phyloP scores from a whole-genome alignment of 495 filamentous ascomycete species.

The Glonium stellatum region DNA sequence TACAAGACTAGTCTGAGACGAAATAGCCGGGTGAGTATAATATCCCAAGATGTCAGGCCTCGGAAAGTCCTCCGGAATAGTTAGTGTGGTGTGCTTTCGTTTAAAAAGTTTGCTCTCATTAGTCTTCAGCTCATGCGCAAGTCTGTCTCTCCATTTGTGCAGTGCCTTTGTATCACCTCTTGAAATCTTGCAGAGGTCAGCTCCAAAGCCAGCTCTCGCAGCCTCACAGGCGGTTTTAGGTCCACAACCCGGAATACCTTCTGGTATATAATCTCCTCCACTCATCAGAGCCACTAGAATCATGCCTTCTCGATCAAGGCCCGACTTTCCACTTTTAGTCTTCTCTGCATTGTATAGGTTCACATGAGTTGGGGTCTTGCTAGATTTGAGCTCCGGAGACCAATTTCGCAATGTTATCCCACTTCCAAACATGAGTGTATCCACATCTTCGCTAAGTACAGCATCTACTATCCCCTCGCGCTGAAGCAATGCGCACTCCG shows the following conservation, averaged over 20 bases:
- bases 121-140: conserved; percentile 67
- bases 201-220: conserved; percentile 80
- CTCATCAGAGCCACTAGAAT: conserved; percentile 91
- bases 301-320: conserved; percentile 81
- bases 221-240: conserved; percentile 84
- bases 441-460: conserved; percentile 94
- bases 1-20: conserved; percentile 51
- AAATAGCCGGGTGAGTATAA: conserved; percentile 81
- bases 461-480: conserved; percentile 81
- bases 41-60: conserved; percentile 69
- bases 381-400: conserved; percentile 59
- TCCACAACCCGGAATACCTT: conserved; percentile 81
- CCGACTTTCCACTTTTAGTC: conserved; percentile 44
- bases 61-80: conserved; percentile 76
- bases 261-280: conserved; percentile 89
- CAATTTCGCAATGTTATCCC: conserved; percentile 72
- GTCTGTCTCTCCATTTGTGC: conserved; percentile 63
- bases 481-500: conserved; percentile 88
- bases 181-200: conserved; percentile 57
- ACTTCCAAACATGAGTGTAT: conserved; percentile 97
- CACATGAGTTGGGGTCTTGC: conserved; percentile 76
- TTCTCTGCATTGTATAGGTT: conserved; percentile 61
- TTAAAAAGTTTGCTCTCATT: conserved; percentile 82
- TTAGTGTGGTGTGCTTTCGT: conserved; percentile 62
- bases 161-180: conserved; percentile 41